These are phyloP conservation scores for Seiridium cupressi DNA, from an alignment of 2,329 filamentous ascomycete genomes.

Conservation along the genomic window DNA sequence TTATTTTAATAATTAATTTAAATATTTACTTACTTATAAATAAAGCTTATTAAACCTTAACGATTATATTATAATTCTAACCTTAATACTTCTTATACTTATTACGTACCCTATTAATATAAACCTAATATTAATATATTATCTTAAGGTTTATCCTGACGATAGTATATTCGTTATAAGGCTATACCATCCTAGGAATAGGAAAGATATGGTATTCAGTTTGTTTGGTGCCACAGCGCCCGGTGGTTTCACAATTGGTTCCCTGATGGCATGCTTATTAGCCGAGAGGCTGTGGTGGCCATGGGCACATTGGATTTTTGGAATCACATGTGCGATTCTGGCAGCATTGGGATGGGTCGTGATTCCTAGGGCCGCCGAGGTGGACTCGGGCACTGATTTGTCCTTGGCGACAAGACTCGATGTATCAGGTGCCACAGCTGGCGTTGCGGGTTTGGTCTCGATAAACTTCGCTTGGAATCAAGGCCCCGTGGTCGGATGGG, in stretches of 20 bases:
- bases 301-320: slow-evolving; percentile 44
- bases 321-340: slow-evolving; percentile 32
- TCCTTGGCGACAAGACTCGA: slow-evolving; percentile 23
- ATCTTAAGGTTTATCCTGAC: too few species aligned
- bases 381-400: slow-evolving; percentile 12
- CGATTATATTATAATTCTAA: too few species aligned
- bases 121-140: too few species aligned
- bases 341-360: slow-evolving; percentile 27
- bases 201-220: slow-evolving; percentile 60
- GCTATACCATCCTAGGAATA: slow-evolving; percentile 52
- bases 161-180: too few species aligned
- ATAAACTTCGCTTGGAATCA: slow-evolving; percentile 70
- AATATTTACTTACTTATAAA: too few species aligned
- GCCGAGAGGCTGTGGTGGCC: slow-evolving; percentile 42
- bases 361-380: slow-evolving; percentile 29
- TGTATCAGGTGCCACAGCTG: slow-evolving; percentile 36
- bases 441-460: slow-evolving; percentile 55
- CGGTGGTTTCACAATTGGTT: slow-evolving; percentile 41
- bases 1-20: too few species aligned
- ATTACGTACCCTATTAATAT: too few species aligned
- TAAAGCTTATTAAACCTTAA: too few species aligned
- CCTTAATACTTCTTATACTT: too few species aligned
- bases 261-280: slow-evolving; percentile 39
- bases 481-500: slow-evolving; percentile 59
- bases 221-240: slow-evolving; percentile 47